Evolutionary conservation across 805 yeast species (phyloP).

Genomic region (Metschnikowia lachancei): DNA sequence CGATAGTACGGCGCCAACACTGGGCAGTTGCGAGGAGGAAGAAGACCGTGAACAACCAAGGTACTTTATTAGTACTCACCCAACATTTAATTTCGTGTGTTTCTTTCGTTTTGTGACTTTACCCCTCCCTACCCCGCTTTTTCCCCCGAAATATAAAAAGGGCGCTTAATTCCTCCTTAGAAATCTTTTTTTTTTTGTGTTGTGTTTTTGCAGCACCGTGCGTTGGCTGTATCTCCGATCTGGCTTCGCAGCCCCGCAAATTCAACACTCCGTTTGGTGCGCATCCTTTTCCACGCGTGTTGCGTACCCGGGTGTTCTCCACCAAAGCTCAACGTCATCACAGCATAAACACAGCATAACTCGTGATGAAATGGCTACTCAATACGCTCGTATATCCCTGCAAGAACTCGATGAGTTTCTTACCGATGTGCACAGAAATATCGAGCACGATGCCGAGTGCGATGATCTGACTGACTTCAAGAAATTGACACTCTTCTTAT

Average conservation of each 20-base stretch:
- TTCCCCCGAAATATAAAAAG: background rate
- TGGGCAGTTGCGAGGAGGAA: too few relatives aligned
- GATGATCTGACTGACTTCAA: constrained; percentile 32
- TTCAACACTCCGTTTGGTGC: background rate
- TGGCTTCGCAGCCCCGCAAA: background rate
- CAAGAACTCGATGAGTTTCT: constrained; percentile 33
- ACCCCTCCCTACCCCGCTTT: background rate
- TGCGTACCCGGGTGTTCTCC: background rate
- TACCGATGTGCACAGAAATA: constrained; percentile 33
- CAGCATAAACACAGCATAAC: background rate
- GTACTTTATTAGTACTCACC: too few relatives aligned
- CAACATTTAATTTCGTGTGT: too few relatives aligned
- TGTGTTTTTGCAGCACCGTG: background rate
- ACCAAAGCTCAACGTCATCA: background rate
- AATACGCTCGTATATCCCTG: constrained; percentile 22
- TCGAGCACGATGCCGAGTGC: constrained; percentile 25
- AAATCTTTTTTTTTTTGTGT: background rate
- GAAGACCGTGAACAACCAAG: too few relatives aligned
- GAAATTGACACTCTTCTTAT: constrained; percentile 32
- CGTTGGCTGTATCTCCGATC: background rate
- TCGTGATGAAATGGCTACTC: constrained; percentile 12
- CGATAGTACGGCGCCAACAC: too few relatives aligned
- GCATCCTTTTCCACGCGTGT: background rate
- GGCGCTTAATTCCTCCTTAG: background rate
- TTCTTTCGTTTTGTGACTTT: background rate